A percentile compares a stretch with the other conserved stretches of the same genome.
These are phyloP conservation scores for Drechslera avenae DNA, from an alignment of 2,329 filamentous ascomycete species.

Conservation along the genomic window DNA sequence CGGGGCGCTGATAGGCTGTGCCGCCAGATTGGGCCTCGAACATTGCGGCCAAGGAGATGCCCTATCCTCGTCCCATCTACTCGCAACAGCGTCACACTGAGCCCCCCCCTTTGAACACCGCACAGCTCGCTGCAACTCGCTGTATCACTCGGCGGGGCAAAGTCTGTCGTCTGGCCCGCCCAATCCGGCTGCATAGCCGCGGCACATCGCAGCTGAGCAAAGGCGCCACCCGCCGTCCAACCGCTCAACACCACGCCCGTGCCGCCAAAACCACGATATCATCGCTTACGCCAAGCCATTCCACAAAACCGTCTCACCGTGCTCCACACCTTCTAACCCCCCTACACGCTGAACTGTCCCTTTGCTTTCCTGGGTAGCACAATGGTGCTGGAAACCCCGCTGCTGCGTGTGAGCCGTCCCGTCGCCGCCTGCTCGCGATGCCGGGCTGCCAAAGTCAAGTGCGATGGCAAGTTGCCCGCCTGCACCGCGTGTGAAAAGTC, in stretches of 20 bases:
- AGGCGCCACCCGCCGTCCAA: slow-evolving; percentile 9
- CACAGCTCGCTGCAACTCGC: neutral
- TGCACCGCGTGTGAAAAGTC: slow-evolving; percentile 95
- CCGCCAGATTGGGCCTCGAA: slow-evolving; percentile 13
- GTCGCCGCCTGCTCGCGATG: slow-evolving; percentile 82
- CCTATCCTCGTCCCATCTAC: slow-evolving; percentile 4
- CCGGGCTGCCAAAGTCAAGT: slow-evolving; percentile 94
- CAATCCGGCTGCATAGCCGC: slow-evolving; percentile 4
- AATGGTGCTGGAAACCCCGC: slow-evolving; percentile 60
- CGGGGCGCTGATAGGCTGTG: slow-evolving; percentile 22
- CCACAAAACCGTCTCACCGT: slow-evolving; percentile 1
- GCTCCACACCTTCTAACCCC: neutral
- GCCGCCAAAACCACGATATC: slow-evolving; percentile 13
- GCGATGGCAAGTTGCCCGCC: slow-evolving; percentile 92
- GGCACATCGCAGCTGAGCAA: neutral
- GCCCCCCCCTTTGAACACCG: neutral
- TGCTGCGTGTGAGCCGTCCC: slow-evolving; percentile 75
- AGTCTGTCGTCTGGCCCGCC: neutral
- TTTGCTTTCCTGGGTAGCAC: slow-evolving; percentile 14
- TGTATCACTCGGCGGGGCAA: slow-evolving; percentile 5
- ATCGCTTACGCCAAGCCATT: slow-evolving; percentile 3
- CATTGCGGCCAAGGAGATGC: slow-evolving; percentile 6
- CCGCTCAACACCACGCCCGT: slow-evolving; percentile 24
- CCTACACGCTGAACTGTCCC: slow-evolving; percentile 2
- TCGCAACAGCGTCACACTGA: slow-evolving; percentile 2